phyloP scores from a whole-genome alignment of 1,284 basidiomycete genomes.

The Puccinia brachypodii region DNA sequence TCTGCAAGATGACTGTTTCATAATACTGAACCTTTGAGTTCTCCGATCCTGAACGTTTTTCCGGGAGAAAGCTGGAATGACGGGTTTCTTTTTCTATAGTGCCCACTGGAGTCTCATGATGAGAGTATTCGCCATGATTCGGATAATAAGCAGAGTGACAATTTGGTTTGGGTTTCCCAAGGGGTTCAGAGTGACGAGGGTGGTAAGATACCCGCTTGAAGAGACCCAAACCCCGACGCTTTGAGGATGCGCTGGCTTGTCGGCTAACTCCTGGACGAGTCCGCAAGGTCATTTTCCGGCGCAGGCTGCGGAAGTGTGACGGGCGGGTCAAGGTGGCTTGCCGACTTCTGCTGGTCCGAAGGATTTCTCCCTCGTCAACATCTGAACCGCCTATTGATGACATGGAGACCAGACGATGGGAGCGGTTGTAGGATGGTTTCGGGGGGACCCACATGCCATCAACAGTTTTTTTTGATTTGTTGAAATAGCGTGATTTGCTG shows the following conservation, averaged over 20 bases:
- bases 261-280: background rate
- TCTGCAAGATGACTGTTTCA: background rate
- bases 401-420: conserved; percentile 16
- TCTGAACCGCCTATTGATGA: conserved; percentile 14
- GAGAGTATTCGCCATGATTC: background rate
- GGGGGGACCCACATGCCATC: conserved; percentile 16
- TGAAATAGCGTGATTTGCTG: background rate
- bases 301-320: conserved; percentile 4
- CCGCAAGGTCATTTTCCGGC: background rate
- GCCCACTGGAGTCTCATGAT: background rate
- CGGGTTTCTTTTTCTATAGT: background rate
- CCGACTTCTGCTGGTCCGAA: background rate
- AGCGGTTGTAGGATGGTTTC: conserved; percentile 11
- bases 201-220: background rate
- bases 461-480: background rate
- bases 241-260: background rate
- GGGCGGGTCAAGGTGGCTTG: conserved; percentile 8
- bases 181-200: background rate
- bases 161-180: background rate
- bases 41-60: background rate
- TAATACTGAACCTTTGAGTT: background rate
- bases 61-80: background rate
- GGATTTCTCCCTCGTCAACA: background rate
- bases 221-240: background rate
- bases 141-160: background rate